phyloP scores from a whole-genome alignment of 2,329 filamentous ascomycete genomes.

The Lasiodiplodia hormozganensis region DNA sequence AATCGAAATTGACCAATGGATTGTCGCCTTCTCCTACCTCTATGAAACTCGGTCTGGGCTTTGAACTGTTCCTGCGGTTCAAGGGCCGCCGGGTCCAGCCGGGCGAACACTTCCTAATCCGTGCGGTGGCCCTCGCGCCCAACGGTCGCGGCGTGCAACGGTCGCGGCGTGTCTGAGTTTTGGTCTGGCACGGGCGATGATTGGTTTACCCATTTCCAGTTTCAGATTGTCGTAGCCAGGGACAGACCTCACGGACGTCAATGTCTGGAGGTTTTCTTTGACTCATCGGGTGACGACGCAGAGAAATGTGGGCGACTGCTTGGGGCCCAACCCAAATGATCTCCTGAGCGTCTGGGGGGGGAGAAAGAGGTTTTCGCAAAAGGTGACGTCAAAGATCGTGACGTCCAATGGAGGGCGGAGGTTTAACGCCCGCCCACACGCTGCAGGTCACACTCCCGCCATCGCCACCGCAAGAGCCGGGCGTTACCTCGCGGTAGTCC shows the following conservation, averaged over 20 bases:
- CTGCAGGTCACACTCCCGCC: slow-evolving; percentile 17
- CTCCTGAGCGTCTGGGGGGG: neutral
- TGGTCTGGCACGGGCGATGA: slow-evolving; percentile 8
- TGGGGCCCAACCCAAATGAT: slow-evolving; percentile 6
- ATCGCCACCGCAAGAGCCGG: slow-evolving; percentile 18
- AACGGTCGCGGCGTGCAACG: slow-evolving; percentile 23
- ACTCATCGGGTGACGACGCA: slow-evolving; percentile 22
- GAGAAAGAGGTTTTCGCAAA: neutral
- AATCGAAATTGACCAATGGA: slow-evolving; percentile 16
- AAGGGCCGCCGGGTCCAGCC: slow-evolving; percentile 2
- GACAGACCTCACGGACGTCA: slow-evolving; percentile 15
- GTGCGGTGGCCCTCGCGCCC: slow-evolving; percentile 8
- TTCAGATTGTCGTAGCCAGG: slow-evolving; percentile 17
- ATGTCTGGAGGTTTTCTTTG: slow-evolving; percentile 2
- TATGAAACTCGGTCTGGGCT: slow-evolving; percentile 12
- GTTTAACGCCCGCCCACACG: slow-evolving; percentile 12
- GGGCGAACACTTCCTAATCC: slow-evolving; percentile 18
- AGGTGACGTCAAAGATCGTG: slow-evolving; percentile 23
- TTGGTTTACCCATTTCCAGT: slow-evolving; percentile 20
- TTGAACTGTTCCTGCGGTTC: neutral
- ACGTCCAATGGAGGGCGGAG: slow-evolving; percentile 18
- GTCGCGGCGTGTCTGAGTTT: slow-evolving; percentile 9
- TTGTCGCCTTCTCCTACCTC: neutral
- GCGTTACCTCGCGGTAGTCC: slow-evolving; percentile 8
- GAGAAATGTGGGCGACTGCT: neutral